phyloP scores from a whole-genome alignment of 1,284 basidiomycete species.

The Phellinidium pouzarii region DNA sequence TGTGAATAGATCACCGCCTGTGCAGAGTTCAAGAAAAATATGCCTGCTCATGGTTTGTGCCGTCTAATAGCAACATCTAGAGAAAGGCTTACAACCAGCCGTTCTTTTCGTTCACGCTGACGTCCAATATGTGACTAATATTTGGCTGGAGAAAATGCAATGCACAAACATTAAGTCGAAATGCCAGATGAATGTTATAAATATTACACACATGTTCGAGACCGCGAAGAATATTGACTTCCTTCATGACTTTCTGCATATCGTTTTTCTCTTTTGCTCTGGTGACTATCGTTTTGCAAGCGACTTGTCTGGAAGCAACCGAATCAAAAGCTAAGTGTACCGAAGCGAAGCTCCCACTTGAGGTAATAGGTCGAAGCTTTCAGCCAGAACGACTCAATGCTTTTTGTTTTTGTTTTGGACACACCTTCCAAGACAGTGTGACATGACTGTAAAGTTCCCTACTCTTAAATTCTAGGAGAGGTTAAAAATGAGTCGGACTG shows the following conservation, averaged over 20 bases:
- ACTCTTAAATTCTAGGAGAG: conserved; percentile 34
- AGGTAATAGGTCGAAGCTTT: not conserved
- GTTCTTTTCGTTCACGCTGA: conserved; percentile 55
- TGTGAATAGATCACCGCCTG: conserved; percentile 73
- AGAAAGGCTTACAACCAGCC: conserved; percentile 36
- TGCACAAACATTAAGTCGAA: not conserved
- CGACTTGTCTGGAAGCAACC: conserved; percentile 60
- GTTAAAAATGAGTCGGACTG: not conserved
- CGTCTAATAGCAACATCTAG: not conserved
- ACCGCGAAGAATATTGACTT: conserved; percentile 64
- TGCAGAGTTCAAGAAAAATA: conserved; percentile 59
- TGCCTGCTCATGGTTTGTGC: conserved; percentile 34
- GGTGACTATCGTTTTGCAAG: conserved; percentile 65
- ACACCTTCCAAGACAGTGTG: conserved; percentile 59
- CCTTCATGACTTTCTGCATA: conserved; percentile 60
- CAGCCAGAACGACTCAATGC: not conserved
- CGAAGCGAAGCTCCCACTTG: conserved; percentile 67
- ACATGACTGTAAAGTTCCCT: conserved; percentile 60
- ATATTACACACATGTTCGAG: conserved; percentile 55
- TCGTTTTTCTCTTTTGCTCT: conserved; percentile 51
- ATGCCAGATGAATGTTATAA: conserved; percentile 2
- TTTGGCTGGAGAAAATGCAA: conserved; percentile 60
- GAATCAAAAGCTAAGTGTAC: conserved; percentile 71
- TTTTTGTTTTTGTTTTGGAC: not conserved
- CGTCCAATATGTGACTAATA: conserved; percentile 70